phyloP scores from a whole-genome alignment of 169 alveolate species.

The Plasmodium yoelii region DNA sequence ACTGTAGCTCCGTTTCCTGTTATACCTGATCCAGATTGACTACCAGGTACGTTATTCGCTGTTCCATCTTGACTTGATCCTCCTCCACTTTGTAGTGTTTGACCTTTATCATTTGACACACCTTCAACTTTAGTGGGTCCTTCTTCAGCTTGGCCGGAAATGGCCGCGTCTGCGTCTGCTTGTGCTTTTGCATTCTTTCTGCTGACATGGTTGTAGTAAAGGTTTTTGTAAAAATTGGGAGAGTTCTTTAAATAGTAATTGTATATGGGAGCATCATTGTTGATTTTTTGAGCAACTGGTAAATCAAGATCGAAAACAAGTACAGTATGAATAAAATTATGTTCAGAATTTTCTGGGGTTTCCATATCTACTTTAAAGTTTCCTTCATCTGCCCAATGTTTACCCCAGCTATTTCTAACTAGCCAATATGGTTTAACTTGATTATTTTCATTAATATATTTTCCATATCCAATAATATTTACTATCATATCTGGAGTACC shows the following conservation, averaged over 20 bases:
- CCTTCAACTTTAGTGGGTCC: neutral
- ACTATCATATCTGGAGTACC: constrained; percentile 52
- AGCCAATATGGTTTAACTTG: constrained; percentile 17
- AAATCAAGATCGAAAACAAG: constrained; percentile 13
- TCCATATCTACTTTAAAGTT: constrained; percentile 48
- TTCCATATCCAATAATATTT: constrained; percentile 71
- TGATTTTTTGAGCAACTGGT: neutral
- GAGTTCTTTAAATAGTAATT: constrained; percentile 15
- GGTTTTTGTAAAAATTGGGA: constrained; percentile 7
- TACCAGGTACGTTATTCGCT: too few species aligned
- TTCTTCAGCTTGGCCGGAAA: neutral
- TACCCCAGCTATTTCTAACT: constrained; percentile 41
- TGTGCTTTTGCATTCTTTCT: neutral
- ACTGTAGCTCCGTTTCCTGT: too few species aligned
- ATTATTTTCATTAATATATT: constrained; percentile 14
- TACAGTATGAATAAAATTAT: constrained; percentile 12
- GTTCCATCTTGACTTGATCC: neutral
- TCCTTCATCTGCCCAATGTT: constrained; percentile 25
- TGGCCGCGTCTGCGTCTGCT: neutral
- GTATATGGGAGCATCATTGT: constrained; percentile 1
- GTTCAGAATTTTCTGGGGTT: constrained; percentile 4
- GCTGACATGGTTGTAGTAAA: constrained; percentile 3
- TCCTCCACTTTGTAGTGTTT: neutral
- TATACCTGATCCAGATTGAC: too few species aligned
- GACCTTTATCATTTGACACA: neutral